phyloP scores from a whole-genome alignment of 371 early-diverging fungal genomes.

The Synchytrium microbalum region DNA sequence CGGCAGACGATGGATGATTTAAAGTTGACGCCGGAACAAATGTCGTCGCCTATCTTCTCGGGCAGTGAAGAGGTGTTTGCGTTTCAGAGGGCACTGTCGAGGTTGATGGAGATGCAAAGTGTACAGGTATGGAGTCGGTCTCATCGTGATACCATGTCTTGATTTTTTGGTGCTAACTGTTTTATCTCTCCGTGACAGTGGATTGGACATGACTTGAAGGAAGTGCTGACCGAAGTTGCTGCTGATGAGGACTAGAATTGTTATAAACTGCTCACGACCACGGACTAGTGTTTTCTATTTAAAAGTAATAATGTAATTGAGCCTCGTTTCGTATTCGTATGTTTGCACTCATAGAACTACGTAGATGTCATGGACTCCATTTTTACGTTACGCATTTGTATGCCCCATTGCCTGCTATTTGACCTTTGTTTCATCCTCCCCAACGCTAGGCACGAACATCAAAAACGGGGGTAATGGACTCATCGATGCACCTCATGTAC shows the following conservation, averaged over 20 bases:
- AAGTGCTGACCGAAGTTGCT: background rate
- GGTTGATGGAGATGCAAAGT: conserved; percentile 86
- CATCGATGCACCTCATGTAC: too few relatives aligned
- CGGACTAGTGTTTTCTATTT: too few relatives aligned
- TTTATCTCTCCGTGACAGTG: background rate
- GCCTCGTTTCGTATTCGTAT: too few relatives aligned
- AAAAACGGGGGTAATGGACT: too few relatives aligned
- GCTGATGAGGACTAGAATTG: background rate
- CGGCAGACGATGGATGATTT: conserved; percentile 54
- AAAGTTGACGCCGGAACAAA: conserved; percentile 37
- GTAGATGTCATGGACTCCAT: too few relatives aligned
- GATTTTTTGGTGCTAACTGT: background rate
- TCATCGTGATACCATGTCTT: background rate
- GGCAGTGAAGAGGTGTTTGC: conserved; percentile 94
- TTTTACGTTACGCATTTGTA: too few relatives aligned
- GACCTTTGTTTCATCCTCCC: too few relatives aligned
- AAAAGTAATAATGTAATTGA: too few relatives aligned
- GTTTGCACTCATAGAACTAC: too few relatives aligned
- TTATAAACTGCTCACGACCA: too few relatives aligned
- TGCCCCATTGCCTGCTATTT: too few relatives aligned
- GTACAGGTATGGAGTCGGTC: conserved; percentile 37
- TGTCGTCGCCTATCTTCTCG: conserved; percentile 52
- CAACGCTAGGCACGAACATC: too few relatives aligned
- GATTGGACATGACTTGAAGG: conserved; percentile 3
- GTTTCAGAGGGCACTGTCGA: conserved; percentile 83